Base-by-base conservation (phyloP, 2,329 filamentous ascomycete genomes). In the Exophiala dermatitidis region DNA sequence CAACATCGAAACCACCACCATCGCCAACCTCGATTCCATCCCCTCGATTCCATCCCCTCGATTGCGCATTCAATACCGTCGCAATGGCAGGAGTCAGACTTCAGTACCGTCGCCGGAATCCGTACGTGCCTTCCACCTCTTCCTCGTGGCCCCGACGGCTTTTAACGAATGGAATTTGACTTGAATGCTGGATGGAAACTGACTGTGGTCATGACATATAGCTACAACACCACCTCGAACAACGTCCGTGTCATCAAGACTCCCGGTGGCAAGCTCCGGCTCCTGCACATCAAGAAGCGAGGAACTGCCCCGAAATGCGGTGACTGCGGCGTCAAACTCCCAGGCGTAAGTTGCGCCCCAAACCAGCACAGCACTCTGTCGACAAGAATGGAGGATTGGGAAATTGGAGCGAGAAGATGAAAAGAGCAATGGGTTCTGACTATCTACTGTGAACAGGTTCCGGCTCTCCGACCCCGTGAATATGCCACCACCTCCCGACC, bases 281-380 rank as follows among this genome's bases (percentile, higher is more conserved):
- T 95, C 73, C 87, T 97, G 69, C 91, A 98, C 86, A 90, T 96
- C 82, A 97, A 97, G 88, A 98, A 98, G 89, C 88, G 85, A 75
- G 93, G 90, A 68, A 95, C 90, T 74, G 87, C 90, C 64, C 93
- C 93, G 73, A 98, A 98, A 83, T 98, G 93, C 75, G 88, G 94
- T 83, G 93, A 98, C 83, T 98, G 94, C 73, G 93, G 93, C 72
- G 84, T 83, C 80, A 97, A 97, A 82, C 86, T 98, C 71, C 84
- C 89, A 72, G 93, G 93, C 77, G 90, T 98, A 88, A 86, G 90
- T 94, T 62, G 53, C 63, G 3, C 29, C 34, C 32, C 31, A 30
- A 31, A 8, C 36, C 40, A 4, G 8, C 8, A 29, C 29, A 8
- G 46, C 9, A 32, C 4, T 32, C 7, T 9, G 38, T 42, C 38